Percentiles rank a stretch among this genome's conserved stretches.
Evolutionary conservation across 495 filamentous ascomycete genomes (phyloP).

Genomic region (Neohortaea acidophila): DNA sequence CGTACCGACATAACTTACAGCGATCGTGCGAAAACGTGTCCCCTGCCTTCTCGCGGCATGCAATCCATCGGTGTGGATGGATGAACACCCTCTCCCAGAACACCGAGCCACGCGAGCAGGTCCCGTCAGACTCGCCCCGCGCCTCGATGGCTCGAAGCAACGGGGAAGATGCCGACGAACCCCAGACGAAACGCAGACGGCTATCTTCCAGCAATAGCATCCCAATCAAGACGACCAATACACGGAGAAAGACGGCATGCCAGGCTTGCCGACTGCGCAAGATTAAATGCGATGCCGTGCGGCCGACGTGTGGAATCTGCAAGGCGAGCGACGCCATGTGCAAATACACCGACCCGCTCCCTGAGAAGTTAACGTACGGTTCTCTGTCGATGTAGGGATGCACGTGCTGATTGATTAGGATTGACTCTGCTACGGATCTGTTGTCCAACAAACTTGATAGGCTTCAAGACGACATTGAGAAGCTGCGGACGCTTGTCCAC

Average conservation of each 20-base stretch:
- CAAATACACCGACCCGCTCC: constrained; percentile 5
- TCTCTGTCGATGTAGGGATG: background rate
- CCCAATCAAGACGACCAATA: too few relatives aligned
- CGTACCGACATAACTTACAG: too few relatives aligned
- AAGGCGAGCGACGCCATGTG: background rate
- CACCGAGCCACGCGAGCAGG: too few relatives aligned
- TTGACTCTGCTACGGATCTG: constrained; percentile 6
- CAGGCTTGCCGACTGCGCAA: constrained; percentile 10
- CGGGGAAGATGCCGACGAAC: too few relatives aligned
- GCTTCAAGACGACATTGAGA: constrained; percentile 2
- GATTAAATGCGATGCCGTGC: constrained; percentile 10
- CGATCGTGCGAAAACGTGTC: too few relatives aligned
- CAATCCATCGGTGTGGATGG: too few relatives aligned
- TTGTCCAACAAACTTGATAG: constrained; percentile 5
- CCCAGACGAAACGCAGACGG: too few relatives aligned
- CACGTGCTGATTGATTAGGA: background rate
- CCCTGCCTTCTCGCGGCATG: too few relatives aligned
- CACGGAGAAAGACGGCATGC: constrained; percentile 7
- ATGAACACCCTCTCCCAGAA: too few relatives aligned
- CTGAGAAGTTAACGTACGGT: constrained; percentile 7
- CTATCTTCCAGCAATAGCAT: too few relatives aligned
- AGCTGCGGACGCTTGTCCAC: background rate
- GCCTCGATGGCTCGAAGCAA: too few relatives aligned
- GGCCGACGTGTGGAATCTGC: constrained; percentile 9
- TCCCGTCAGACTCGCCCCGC: too few relatives aligned